Evolutionary conservation across 2,329 filamentous ascomycete genomes (phyloP), one percentile per base, ranked within the genome.

Genomic region (Cladorrhinum sp.): DNA sequence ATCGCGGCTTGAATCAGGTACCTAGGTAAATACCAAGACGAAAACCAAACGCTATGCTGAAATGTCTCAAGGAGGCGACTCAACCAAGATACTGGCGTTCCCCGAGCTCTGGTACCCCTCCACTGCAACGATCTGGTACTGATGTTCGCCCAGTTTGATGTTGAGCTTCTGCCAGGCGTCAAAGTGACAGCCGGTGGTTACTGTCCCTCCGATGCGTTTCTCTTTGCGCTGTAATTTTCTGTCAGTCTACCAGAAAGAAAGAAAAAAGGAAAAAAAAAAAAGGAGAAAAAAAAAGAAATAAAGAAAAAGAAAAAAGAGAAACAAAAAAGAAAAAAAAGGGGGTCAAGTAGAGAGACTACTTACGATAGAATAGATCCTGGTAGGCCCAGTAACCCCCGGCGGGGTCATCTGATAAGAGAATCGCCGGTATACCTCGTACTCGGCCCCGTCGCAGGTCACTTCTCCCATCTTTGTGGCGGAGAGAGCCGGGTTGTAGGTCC

Each of bases 41-140:
- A n/a, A n/a, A n/a, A n/a, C n/a, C n/a, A n/a, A n/a, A n/a, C n/a
- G n/a, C n/a, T n/a, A n/a, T n/a, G n/a, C n/a, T n/a, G n/a, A n/a
- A n/a, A n/a, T n/a, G 26, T 57, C n/a, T 46, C 42, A 46, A 46
- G 42, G 42, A 18, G 42, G 42, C n/a, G 42, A 14, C 42, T 46
- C 42, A 46, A 46, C 18, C 42, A 18, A 16, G 7, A 46, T 21
- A 3, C 3, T 20, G 10, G 42, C 42, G 5, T 12, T 46, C 42
- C 55, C 55, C 10, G n/a, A 18, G 23, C 55, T 57, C 18, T 48
- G 36, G 68, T 81, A 80, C 1, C 78, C 79, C 69, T 82, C 80
- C 2, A 77, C 79, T 3, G 79, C 79, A 10, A 81, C 69, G 62
- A 83, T 81, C 76, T 78, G 76, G 71, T 82, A 82, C 70, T 82